Conservation (phyloP, 1,284 basidiomycete genomes). For the Rhizoctonia solani region DNA sequence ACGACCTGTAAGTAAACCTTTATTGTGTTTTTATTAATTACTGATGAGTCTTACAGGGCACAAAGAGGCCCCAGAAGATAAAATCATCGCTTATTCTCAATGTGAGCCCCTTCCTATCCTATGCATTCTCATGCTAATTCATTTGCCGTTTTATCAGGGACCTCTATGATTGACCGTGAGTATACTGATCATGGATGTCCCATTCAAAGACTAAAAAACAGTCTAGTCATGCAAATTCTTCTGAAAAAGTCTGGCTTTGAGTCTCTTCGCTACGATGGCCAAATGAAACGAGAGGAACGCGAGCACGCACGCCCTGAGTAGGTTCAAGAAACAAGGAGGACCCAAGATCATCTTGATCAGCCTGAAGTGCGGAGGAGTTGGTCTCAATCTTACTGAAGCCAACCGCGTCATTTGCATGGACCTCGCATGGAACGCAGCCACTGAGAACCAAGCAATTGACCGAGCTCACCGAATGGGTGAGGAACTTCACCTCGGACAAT, state of each 20-base stretch:
- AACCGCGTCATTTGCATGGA: constrained; percentile 55
- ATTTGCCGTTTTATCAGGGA: constrained; percentile 54
- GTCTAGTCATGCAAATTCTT: constrained; percentile 56
- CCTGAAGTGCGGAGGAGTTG: constrained; percentile 69
- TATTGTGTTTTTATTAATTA: too few species aligned
- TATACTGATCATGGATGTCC: neutral
- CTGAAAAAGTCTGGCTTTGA: constrained; percentile 63
- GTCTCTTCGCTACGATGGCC: constrained; percentile 64
- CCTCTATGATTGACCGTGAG: constrained; percentile 63
- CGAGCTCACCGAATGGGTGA: constrained; percentile 50
- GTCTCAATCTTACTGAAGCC: constrained; percentile 57
- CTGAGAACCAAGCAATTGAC: constrained; percentile 39
- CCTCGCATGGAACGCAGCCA: constrained; percentile 38
- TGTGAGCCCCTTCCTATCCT: constrained; percentile 50
- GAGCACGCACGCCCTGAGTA: constrained; percentile 48
- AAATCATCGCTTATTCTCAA: constrained; percentile 70
- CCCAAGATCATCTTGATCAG: constrained; percentile 56
- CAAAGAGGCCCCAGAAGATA: constrained; percentile 60
- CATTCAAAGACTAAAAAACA: neutral
- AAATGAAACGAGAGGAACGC: constrained; percentile 59
- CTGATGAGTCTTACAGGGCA: constrained; percentile 38
- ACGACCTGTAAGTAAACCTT: constrained; percentile 51
- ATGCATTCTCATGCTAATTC: neutral
- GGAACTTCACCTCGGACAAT: constrained; percentile 46
- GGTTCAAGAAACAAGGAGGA: constrained; percentile 37